Evolutionary conservation across 164 flowering plant genomes (phyloP).

Genomic region (Santalum album): DNA sequence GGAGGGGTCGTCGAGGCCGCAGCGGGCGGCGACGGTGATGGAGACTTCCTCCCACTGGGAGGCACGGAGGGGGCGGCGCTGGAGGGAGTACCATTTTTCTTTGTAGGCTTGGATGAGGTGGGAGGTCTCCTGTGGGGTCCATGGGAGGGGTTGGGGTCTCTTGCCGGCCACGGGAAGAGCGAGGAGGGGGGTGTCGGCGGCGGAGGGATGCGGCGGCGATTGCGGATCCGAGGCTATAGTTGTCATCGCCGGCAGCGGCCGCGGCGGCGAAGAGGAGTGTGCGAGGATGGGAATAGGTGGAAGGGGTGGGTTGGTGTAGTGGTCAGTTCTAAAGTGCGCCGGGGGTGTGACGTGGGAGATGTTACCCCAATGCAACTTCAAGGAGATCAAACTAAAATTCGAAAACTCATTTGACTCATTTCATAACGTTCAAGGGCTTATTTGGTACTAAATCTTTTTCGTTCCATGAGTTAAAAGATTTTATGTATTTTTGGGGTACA

Average conservation of each 20-base stretch:
- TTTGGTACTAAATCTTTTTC: too few relatives aligned
- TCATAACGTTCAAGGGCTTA: too few relatives aligned
- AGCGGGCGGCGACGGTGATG: conserved; percentile 55
- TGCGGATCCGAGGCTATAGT: not conserved
- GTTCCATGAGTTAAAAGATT: too few relatives aligned
- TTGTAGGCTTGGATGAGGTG: conserved; percentile 68
- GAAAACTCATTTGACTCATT: too few relatives aligned
- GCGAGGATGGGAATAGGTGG: not conserved
- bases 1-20: conserved; percentile 47
- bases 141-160: conserved; percentile 44
- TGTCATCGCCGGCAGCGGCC: not conserved
- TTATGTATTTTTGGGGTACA: too few relatives aligned
- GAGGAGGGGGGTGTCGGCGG: not conserved
- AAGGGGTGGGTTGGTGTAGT: not conserved
- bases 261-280: not conserved
- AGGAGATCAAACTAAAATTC: too few relatives aligned
- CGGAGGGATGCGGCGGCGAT: not conserved
- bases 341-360: too few relatives aligned
- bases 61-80: conserved; percentile 67
- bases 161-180: conserved; percentile 14
- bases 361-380: too few relatives aligned
- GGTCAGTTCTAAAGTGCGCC: conserved; percentile 1
- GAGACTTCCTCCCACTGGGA: conserved; percentile 88
- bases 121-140: conserved; percentile 73
- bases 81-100: conserved; percentile 75